Conservation (phyloP, 148 eudicot genomes). For the Vaccinium myrtillus region DNA sequence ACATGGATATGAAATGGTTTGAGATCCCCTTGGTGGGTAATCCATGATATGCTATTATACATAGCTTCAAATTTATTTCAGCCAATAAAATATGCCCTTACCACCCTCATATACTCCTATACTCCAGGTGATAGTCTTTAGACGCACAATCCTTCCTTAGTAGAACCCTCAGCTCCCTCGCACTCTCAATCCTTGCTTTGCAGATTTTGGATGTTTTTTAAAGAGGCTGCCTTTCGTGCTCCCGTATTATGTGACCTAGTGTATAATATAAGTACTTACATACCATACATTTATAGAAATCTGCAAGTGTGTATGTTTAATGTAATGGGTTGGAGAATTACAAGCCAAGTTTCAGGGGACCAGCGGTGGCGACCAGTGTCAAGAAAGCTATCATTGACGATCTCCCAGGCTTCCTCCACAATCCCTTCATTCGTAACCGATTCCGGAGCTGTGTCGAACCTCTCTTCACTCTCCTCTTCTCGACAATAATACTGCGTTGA, state of each 20-base stretch:
- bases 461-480: constrained; percentile 36
- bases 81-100: not conserved
- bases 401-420: constrained; percentile 96
- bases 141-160: too few relatives aligned
- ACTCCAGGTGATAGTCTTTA: not conserved
- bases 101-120: not conserved
- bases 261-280: not conserved
- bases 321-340: constrained; percentile 23
- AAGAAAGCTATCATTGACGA: constrained; percentile 71
- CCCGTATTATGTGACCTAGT: too few relatives aligned
- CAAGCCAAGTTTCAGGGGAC: constrained; percentile 87
- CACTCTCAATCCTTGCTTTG: too few relatives aligned
- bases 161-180: too few relatives aligned
- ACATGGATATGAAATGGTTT: not conserved
- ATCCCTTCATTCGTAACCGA: constrained; percentile 51
- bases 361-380: constrained; percentile 49
- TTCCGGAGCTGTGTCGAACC: constrained; percentile 22
- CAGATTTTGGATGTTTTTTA: too few relatives aligned
- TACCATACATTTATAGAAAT: not conserved
- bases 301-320: not conserved
- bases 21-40: not conserved
- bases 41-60: too few relatives aligned
- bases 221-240: too few relatives aligned
- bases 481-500: constrained; percentile 30
- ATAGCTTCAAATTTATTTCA: too few relatives aligned